Percentiles rank a stretch among this genome's conserved stretches.
Evolutionary conservation across 2,329 filamentous ascomycete genomes (phyloP).

Genomic region (Microcera coccophila): DNA sequence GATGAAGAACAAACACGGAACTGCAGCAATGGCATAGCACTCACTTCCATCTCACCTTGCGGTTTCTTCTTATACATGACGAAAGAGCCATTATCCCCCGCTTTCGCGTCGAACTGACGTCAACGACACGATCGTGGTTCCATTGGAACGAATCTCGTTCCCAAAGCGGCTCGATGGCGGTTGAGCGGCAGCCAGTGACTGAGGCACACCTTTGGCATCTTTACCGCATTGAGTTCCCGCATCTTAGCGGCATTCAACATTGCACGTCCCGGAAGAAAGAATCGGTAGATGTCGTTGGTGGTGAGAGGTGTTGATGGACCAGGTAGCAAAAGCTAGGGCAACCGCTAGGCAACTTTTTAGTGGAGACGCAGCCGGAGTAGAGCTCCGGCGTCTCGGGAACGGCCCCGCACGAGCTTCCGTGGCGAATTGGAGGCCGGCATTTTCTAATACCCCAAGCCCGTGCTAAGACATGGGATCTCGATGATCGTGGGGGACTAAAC

Average conservation of each 20-base stretch:
- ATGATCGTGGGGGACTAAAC: no score
- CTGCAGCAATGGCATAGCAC: no score
- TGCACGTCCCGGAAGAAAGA: no score
- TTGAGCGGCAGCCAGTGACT: no score
- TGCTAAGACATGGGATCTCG: no score
- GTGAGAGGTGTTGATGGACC: no score
- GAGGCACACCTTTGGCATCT: no score
- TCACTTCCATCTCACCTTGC: background rate
- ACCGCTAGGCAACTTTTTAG: background rate
- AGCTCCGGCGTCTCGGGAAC: background rate
- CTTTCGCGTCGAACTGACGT: conserved; percentile 19
- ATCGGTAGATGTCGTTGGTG: no score
- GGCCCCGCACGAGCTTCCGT: background rate
- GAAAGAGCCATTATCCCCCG: background rate
- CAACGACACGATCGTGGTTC: conserved; percentile 11
- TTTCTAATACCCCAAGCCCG: background rate
- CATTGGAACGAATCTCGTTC: conserved; percentile 4
- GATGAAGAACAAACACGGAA: no score
- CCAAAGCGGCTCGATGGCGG: background rate
- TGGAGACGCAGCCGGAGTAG: background rate
- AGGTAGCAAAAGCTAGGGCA: no score
- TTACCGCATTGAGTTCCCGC: background rate
- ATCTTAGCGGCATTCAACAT: no score
- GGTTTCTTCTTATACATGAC: background rate
- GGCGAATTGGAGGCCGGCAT: background rate